A percentile compares a stretch with the other conserved stretches of the same genome.
phyloP scores from a whole-genome alignment of 83 land plant genomes.

The Thuja plicata region DNA sequence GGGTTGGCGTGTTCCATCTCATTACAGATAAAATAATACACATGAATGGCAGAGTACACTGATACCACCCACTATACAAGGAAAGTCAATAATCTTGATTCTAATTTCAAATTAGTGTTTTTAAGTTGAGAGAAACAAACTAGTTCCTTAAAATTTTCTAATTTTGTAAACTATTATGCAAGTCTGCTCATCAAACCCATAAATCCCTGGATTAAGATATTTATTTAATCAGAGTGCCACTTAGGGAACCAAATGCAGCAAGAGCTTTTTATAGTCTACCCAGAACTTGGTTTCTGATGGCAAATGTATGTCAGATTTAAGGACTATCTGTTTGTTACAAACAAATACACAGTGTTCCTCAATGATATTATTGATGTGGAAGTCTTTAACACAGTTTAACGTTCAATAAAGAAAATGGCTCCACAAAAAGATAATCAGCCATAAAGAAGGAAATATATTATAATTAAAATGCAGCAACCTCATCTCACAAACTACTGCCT shows the following conservation, averaged over 20 bases:
- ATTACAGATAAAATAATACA: not conserved
- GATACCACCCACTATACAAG: not conserved
- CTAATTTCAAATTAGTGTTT: not conserved
- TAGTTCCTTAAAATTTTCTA: not conserved
- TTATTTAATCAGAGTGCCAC: not conserved
- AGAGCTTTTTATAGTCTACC: not conserved
- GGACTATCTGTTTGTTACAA: not conserved
- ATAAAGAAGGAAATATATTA: not conserved
- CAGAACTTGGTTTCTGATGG: not conserved
- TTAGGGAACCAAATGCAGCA: not conserved
- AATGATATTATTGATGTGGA: not conserved
- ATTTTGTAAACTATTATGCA: not conserved
- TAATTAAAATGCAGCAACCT: not conserved
- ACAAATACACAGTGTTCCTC: conserved; percentile 1
- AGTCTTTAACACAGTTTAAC: not conserved
- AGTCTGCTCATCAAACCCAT: not conserved
- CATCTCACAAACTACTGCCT: not conserved
- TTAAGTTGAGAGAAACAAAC: not conserved
- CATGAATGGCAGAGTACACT: not conserved
- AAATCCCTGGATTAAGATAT: not conserved
- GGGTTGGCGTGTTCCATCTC: too few relatives aligned
- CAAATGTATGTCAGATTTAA: not conserved
- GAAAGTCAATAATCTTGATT: not conserved
- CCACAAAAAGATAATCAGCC: not conserved
- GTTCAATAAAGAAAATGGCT: not conserved